Base-by-base conservation (phyloP, 495 filamentous ascomycete genomes). In the Entonaema liquescens region DNA sequence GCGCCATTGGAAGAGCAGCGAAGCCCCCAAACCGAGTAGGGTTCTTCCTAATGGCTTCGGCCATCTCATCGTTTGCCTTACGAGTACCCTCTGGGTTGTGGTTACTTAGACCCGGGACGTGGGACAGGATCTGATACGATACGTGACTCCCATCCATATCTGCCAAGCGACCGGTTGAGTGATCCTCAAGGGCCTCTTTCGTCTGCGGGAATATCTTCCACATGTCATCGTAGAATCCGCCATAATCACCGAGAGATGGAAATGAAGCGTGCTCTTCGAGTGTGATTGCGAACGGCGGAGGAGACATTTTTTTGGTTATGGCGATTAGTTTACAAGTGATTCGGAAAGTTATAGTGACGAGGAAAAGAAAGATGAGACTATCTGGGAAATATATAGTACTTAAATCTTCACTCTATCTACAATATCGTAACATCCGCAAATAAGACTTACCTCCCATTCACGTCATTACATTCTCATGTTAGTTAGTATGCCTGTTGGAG, bases 251-350 rank as follows among this genome's bases (percentile, higher is more conserved):
- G 26, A 75, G 76, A 53, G 84, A 82, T 74, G 84, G 76, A 77
- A 83, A 89, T 5, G 28, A 5, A 21, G 58, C 47, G 71, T 88
- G 89, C 71, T 90, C 88, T 77, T 90, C 88, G 36, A 89, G 85
- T 13, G 88, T 79, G 62, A 90, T 87, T 17, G 69, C 8, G 38
- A 63, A 72, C 21, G 69, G 40, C 29, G 63, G 63, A 19, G 59
- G 19, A 40, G 42, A 19, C 29, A 35, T 31, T 33, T 5, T 31
- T 9, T 19, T 8, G 17, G 7, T 12, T 21, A n/a, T 9, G 9
- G 29, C 13, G 29, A 11, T 1, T n/a, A 35, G 3, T 21, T 23
- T 47, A 12, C 1, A 3, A 17, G 6, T 3, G 17, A 21, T 12
- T 12, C 21, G 42, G 12, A 47, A 3, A 21, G 9, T 9, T 47